Conservation (phyloP, 495 filamentous ascomycete genomes). For the Neurospora tetraspora region DNA sequence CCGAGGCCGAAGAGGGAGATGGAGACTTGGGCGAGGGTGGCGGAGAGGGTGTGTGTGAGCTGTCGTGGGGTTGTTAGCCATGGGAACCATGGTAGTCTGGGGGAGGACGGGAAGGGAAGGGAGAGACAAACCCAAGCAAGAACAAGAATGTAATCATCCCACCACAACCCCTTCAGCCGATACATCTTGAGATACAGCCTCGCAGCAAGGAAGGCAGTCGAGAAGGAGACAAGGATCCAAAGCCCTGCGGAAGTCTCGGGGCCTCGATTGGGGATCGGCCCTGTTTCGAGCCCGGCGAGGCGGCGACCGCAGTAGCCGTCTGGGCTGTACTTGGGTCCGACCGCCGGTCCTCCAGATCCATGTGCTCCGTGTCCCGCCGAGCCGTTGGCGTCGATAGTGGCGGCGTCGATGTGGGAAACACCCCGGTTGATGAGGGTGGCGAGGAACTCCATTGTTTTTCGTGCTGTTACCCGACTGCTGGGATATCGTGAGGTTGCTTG, state of each 20-base stretch:
- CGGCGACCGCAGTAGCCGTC: background rate
- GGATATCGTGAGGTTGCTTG: background rate
- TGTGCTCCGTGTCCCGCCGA: background rate
- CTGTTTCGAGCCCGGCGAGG: background rate
- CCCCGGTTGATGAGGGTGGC: background rate
- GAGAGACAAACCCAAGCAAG: conserved; percentile 15
- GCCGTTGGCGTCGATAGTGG: background rate
- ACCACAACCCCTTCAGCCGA: conserved; percentile 22
- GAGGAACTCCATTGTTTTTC: background rate
- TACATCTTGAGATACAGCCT: conserved; percentile 20
- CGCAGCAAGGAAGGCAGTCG: conserved; percentile 18
- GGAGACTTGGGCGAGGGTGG: background rate
- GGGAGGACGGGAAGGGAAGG: background rate
- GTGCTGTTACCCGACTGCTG: background rate
- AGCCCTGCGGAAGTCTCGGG: conserved; percentile 14
- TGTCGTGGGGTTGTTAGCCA: background rate
- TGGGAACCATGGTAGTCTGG: too few relatives aligned
- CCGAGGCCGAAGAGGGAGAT: conserved; percentile 16
- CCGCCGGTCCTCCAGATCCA: background rate
- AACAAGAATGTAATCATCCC: conserved; percentile 23
- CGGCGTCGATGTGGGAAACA: background rate
- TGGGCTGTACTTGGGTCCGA: background rate
- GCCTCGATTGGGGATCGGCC: conserved; percentile 5
- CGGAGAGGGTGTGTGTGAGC: background rate
- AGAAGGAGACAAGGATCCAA: conserved; percentile 17